Conservation (phyloP, 805 yeast species). For the Helenozyma rhizophorensis region DNA sequence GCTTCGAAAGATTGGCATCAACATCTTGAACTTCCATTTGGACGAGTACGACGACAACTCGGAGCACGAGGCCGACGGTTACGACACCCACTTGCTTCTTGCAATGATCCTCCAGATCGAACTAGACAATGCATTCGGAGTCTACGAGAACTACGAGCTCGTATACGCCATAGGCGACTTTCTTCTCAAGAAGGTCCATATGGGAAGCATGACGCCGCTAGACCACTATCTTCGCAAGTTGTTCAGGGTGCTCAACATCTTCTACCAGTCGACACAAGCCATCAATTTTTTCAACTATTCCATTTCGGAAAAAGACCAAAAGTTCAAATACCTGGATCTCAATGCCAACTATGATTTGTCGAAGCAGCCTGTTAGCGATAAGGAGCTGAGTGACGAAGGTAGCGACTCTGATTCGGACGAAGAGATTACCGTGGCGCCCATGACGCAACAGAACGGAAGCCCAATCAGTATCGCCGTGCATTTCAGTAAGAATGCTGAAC, state of each 20-base stretch:
- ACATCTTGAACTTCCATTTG: slow-evolving; percentile 34
- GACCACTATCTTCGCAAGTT: slow-evolving; percentile 23
- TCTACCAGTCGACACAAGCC: slow-evolving; percentile 46
- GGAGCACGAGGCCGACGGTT: slow-evolving; percentile 19
- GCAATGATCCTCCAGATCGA: slow-evolving; percentile 35
- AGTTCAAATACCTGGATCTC: slow-evolving; percentile 43
- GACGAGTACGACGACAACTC: slow-evolving; percentile 36
- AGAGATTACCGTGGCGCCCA: too few relatives aligned
- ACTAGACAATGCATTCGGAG: slow-evolving; percentile 34
- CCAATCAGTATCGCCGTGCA: too few relatives aligned
- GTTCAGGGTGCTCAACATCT: slow-evolving; percentile 30
- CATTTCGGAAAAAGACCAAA: slow-evolving; percentile 31
- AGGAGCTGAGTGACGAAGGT: not conserved
- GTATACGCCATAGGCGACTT: slow-evolving; percentile 39
- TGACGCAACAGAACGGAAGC: not conserved
- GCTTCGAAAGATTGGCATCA: slow-evolving; percentile 32
- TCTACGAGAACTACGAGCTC: slow-evolving; percentile 40
- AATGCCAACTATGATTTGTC: slow-evolving; percentile 33
- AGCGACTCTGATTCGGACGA: too few relatives aligned
- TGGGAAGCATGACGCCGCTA: slow-evolving; percentile 6
- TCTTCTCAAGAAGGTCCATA: slow-evolving; percentile 20
- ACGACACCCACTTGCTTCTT: slow-evolving; percentile 30
- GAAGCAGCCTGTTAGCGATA: slow-evolving; percentile 5
- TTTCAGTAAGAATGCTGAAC: not conserved
- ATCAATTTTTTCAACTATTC: slow-evolving; percentile 45